Base-by-base conservation (phyloP, 495 filamentous ascomycete genomes). In the Neurospora sp. region DNA sequence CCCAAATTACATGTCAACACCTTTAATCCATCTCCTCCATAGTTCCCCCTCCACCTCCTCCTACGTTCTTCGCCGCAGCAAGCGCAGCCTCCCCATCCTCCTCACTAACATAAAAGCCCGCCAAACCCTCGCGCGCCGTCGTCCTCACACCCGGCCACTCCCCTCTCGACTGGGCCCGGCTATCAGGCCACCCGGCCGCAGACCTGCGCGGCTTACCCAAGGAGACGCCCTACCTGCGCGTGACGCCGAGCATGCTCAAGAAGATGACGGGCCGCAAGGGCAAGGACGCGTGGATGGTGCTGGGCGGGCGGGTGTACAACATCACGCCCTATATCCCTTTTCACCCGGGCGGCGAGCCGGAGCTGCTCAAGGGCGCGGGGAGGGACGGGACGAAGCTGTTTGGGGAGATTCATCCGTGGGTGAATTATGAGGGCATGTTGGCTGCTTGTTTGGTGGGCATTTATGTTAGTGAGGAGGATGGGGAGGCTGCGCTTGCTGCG, bases 401-500 rank as follows among this genome's bases (percentile, higher is more conserved):
- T 80, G 89, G 90, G 74, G 94, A 97, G 83, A 87, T 94, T 31
- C 96, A 99, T 85, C 94, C 95, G 20, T 99, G 96, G 96, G 95
- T 99, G 10, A 99, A 97, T 77, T 97, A 93, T 86, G 96, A 98
- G 83, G 92, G 91, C 4, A 97, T 99, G 88, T 81, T 99, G 70
- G 88, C 89, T 35, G 88, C 91, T 77, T 98, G 95, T 80, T 77
- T 97, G 74, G 86, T 99, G 4, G 96, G 96, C 1, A 89, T 97
- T 39, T 82, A 93, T 79, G 93, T 98, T 45, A 85, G 87, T 5
- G 96, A 98, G 85, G 85, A 88, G 71, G 90, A 94, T 45, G 85
- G 72, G 22, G 42, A 41, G 42, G 75, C 80, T 70, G 72, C 65
- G 10, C 4, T 1, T 27, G 31, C 70, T 40, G 68, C 65, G 75